Percentiles rank a stretch among this genome's conserved stretches.
Evolutionary conservation across 2,329 filamentous ascomycete genomes (phyloP).

Genomic region (Lasiodiplodia theobromae): DNA sequence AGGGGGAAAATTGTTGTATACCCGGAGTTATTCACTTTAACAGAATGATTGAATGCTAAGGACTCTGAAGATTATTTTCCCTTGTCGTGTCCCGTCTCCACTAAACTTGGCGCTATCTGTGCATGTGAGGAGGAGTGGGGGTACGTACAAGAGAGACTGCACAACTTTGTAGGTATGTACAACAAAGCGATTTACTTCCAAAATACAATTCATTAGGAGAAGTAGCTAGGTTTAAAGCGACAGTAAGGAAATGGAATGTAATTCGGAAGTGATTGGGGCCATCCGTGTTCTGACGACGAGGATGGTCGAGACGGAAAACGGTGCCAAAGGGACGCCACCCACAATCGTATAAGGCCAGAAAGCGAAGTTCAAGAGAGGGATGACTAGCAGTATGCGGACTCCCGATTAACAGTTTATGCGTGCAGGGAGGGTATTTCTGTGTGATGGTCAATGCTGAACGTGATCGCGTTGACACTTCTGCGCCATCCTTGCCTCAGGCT

Average conservation of each 20-base stretch:
- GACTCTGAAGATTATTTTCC: too few relatives aligned
- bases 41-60: neutral
- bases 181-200: too few relatives aligned
- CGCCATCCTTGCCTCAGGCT: neutral
- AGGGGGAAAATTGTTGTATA: neutral
- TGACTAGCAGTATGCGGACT: neutral
- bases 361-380: neutral
- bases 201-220: neutral
- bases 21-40: neutral
- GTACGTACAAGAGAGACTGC: too few relatives aligned
- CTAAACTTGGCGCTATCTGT: neutral
- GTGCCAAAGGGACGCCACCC: neutral
- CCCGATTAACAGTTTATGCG: neutral
- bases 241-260: neutral
- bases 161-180: too few relatives aligned
- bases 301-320: neutral
- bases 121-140: neutral
- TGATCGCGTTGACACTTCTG: neutral
- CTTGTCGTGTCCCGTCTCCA: too few relatives aligned
- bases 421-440: neutral
- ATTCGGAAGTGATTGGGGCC: neutral
- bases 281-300: neutral
- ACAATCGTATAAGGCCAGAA: neutral
- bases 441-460: neutral
- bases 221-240: neutral